Base-by-base conservation (phyloP, 805 yeast genomes). In the Barnettozyma botsteinii region DNA sequence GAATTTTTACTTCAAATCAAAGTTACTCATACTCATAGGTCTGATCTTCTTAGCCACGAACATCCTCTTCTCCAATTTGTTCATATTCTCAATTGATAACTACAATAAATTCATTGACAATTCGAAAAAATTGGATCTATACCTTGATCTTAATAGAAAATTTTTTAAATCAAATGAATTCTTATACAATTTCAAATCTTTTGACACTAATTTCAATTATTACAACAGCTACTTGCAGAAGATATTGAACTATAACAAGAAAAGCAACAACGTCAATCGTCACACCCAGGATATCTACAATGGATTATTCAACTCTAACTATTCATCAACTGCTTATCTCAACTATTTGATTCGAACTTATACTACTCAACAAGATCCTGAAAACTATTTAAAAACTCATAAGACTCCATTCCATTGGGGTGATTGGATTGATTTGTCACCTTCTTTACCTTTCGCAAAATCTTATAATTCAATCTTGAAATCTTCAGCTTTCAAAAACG, bases 351-450 rank as follows among this genome's bases (percentile, higher is more conserved):
- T 18, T 2, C 18, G 35, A 11, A 37, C 48, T 13, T 49, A 45
- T 28, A n/a, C 26, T 15, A 22, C 25, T 5, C 47, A 54, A 28
- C 17, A 23, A 1, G 37, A 48, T 22, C 58, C 57, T 14, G 50
- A 50, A 13, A 18, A 18, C 1, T 49, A 40, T 22, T 15, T 53
- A 11, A 6, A 20, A 11, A 6, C 33, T 3, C 33, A 54, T 33
- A 40, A 40, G 20, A 29, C 51, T 8, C 41, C 43, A 10, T 50
- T 52, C 43, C 57, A 62, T 49, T 63, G 65, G 69, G 59, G 56
- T 33, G 64, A 56, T 35, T 59, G 63, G 62, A 49, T 49, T 13
- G 61, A 59, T 35, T 33, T 52, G 3, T 41, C 51, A 4, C 52
- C 53, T 4, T 59, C 59, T 4, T 48, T 50, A 20, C 51, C 60